phyloP scores from a whole-genome alignment of 2,329 filamentous ascomycete species.

The Alternaria consortialis region DNA sequence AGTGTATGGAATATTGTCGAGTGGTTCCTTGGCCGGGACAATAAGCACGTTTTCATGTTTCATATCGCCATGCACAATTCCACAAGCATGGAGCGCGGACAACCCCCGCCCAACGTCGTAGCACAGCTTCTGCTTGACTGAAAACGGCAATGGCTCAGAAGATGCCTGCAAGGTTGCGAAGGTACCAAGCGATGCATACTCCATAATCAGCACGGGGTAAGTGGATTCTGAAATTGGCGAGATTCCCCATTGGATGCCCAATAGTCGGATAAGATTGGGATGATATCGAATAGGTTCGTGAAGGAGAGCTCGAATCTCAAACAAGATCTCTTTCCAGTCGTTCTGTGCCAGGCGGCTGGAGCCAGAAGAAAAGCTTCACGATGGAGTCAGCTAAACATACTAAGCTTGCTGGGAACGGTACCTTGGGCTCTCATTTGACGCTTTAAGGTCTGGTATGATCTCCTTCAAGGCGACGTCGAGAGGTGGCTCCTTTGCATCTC shows the following conservation, averaged over 20 bases:
- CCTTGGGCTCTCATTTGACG: no score
- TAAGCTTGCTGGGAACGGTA: no score
- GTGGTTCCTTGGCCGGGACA: constrained; percentile 4
- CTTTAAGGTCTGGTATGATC: not conserved
- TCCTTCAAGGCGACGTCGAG: constrained; percentile 1
- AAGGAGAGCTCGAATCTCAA: not conserved
- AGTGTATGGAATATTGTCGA: not conserved
- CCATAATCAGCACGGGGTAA: constrained; percentile 19
- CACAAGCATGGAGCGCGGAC: constrained; percentile 15
- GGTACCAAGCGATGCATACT: constrained; percentile 17
- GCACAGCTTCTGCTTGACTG: constrained; percentile 20
- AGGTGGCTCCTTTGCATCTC: not conserved
- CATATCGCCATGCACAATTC: constrained; percentile 23
- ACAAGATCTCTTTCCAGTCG: not conserved
- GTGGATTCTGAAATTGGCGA: constrained; percentile 5
- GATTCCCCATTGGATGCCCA: constrained; percentile 15
- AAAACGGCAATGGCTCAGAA: not conserved
- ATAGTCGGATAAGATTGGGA: not conserved
- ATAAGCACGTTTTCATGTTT: constrained; percentile 25
- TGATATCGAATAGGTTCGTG: not conserved
- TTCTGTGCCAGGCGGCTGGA: not conserved
- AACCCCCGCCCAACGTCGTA: constrained; percentile 17
- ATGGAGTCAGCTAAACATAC: no score
- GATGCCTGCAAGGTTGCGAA: constrained; percentile 14
- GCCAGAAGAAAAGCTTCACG: no score